Evolutionary conservation across 768 basidiomycete species (phyloP), one percentile per base, ranked within the genome.

Genomic region (Suillus bovinus): DNA sequence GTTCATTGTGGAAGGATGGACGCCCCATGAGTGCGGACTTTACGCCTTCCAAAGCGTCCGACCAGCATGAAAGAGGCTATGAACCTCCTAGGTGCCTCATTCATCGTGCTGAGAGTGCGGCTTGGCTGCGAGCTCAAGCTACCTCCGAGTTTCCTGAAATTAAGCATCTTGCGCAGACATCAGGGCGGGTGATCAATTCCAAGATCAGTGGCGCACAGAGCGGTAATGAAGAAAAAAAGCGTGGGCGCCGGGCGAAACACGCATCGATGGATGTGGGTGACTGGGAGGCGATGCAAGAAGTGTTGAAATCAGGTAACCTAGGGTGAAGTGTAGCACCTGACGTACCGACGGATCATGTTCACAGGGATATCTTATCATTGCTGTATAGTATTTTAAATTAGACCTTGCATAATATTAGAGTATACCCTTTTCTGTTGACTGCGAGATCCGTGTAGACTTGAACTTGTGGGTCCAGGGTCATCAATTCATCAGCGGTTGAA

Each of bases 91-190:
- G 93, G 66, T 89, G 86, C 67, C 77, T 93, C 57, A 73, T 70
- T 4, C 90, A 93, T 69, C 82, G 91, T 10, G 84, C 91, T 14
- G 72, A 73, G 34, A 82, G 80, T 53, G 84, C 87, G 3, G 82
- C 82, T 3, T 95, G 89, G 77, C 77, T 94, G 49, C 81, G 84
- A 39, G 93, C 93, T 3, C 93, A 95, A 73, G 88, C 90, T 3
- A 88, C 88, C 10, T 76, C 78, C 13, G 87, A 91, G 69, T 83
- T 89, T 59, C 82, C 81, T 9, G 89, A 94, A 72, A 82, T 95
- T 62, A 87, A 84, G 71, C 80, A 83, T 42, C 80, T 93, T 16
- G 86, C 89, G 11, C 83, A 79, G 59, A 80, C 68, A 9, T 78
- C 76, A 33, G 84, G 85, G 22, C 74, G 77, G 63, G 77, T 74